A percentile compares a stretch with the other conserved stretches of the same genome.
Evolutionary conservation across 106 monocot species (phyloP).

Genomic region (Alisma plantagoaquatica): DNA sequence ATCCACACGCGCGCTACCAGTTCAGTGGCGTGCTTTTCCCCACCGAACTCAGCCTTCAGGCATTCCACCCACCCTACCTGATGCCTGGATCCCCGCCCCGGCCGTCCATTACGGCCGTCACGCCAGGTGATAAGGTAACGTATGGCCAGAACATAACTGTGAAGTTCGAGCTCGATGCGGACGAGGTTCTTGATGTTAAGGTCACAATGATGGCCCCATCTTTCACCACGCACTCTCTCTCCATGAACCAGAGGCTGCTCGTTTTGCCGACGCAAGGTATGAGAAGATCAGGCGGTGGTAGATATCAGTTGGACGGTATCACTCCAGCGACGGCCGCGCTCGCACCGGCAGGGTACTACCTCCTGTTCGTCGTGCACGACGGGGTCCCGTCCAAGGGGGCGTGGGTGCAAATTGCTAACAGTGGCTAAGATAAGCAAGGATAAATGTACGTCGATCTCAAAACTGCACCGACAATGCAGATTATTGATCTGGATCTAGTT

Average conservation of each 20-base stretch:
- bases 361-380: constrained; percentile 61
- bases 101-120: constrained; percentile 9
- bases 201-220: constrained; percentile 38
- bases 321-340: constrained; percentile 39
- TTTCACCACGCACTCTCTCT: constrained; percentile 51
- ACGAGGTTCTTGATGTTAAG: neutral
- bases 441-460: no score
- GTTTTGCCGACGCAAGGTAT: constrained; percentile 13
- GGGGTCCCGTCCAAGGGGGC: constrained; percentile 41
- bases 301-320: constrained; percentile 21
- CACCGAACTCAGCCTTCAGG: constrained; percentile 63
- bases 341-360: constrained; percentile 65
- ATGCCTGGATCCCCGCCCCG: neutral
- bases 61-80: constrained; percentile 55
- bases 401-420: no score
- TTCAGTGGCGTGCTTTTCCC: constrained; percentile 44
- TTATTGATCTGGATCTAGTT: no score
- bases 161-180: constrained; percentile 14
- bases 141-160: constrained; percentile 21
- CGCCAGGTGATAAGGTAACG: constrained; percentile 1
- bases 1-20: constrained; percentile 46
- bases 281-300: constrained; percentile 9
- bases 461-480: no score
- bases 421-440: no score
- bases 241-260: constrained; percentile 73